Evolutionary conservation across 352 stramenopile genomes (phyloP).

Genomic region (Pythium folliculosum): DNA sequence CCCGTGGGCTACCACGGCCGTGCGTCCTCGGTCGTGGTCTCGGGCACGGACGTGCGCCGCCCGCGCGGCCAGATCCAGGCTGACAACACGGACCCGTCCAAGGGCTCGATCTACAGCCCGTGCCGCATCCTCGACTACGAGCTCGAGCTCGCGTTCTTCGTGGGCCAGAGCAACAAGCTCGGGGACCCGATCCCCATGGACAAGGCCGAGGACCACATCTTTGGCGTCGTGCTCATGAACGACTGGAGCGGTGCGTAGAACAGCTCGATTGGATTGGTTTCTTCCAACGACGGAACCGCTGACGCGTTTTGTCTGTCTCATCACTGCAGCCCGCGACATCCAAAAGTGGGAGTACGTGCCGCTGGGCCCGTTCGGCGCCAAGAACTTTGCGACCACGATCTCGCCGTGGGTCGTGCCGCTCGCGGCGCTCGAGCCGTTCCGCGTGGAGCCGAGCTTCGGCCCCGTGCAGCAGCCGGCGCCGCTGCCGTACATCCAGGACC

Average conservation of each 20-base stretch:
- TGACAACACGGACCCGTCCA: constrained; percentile 87
- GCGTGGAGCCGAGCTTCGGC: constrained; percentile 89
- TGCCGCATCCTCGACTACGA: constrained; percentile 96
- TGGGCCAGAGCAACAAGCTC: constrained; percentile 87
- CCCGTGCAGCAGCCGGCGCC: constrained; percentile 85
- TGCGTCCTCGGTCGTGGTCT: constrained; percentile 89
- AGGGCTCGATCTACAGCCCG: constrained; percentile 90
- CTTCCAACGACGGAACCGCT: not conserved
- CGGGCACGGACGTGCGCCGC: constrained; percentile 80
- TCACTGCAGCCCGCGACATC: constrained; percentile 70
- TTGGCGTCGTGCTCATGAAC: constrained; percentile 97
- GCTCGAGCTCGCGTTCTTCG: constrained; percentile 96
- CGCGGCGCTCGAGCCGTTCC: constrained; percentile 94
- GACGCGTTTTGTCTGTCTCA: not conserved
- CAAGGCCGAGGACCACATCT: constrained; percentile 94
- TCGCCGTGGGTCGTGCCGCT: constrained; percentile 96
- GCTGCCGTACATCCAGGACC: constrained; percentile 94
- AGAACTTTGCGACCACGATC: constrained; percentile 98
- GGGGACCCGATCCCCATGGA: constrained; percentile 89
- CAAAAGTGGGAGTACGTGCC: constrained; percentile 98
- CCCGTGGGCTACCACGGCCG: constrained; percentile 98
- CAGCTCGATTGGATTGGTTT: not conserved
- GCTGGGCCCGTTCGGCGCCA: constrained; percentile 95
- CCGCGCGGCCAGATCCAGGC: constrained; percentile 93
- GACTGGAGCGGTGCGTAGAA: constrained; percentile 95